Conservation (phyloP, 805 yeast genomes). For the Candida berthetii region DNA sequence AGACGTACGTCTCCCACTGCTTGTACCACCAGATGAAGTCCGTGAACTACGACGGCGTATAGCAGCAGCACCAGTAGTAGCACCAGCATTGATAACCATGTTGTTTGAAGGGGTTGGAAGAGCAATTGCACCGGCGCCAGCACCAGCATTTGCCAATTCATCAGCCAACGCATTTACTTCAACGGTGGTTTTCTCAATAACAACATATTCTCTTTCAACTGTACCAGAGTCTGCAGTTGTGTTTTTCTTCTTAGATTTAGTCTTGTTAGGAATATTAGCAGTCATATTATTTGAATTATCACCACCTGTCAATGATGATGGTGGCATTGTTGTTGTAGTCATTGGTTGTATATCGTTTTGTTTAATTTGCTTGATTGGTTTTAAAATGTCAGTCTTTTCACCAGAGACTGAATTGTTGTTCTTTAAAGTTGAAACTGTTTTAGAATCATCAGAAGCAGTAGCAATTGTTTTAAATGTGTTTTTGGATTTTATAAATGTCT, state of each 20-base stretch:
- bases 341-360: conserved; percentile 20
- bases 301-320: background rate
- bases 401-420: too few species aligned
- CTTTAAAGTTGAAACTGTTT: background rate
- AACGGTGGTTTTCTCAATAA: conserved; percentile 89
- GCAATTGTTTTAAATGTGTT: conserved; percentile 3
- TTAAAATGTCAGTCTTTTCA: too few species aligned
- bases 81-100: too few species aligned
- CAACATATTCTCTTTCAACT: conserved; percentile 84
- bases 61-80: conserved; percentile 1
- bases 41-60: conserved; percentile 33
- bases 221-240: conserved; percentile 39
- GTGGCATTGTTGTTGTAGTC: conserved; percentile 6
- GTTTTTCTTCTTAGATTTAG: conserved; percentile 2
- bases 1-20: conserved; percentile 49
- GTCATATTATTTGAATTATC: too few species aligned
- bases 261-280: too few species aligned
- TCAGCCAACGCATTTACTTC: conserved; percentile 96
- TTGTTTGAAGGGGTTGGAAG: conserved; percentile 15
- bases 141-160: conserved; percentile 66
- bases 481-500: conserved; percentile 9
- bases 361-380: conserved; percentile 13
- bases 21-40: conserved; percentile 40
- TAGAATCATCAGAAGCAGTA: conserved; percentile 1
- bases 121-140: conserved; percentile 41